Evolutionary conservation across 2,329 filamentous ascomycete genomes (phyloP).

Genomic region (Diaporthe amygdali): DNA sequence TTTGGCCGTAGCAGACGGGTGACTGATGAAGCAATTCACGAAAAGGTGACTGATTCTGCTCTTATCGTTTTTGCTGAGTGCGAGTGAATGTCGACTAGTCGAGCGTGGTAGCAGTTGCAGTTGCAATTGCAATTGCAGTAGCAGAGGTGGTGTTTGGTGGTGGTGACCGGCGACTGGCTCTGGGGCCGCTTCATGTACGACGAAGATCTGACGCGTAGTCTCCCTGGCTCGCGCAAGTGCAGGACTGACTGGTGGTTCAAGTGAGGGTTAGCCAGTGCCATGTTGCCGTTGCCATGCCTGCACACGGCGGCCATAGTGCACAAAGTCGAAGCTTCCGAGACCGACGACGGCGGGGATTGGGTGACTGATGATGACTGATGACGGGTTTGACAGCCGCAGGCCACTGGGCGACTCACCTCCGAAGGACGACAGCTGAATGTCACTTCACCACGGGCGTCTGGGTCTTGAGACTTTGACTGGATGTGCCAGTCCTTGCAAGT

Average conservation of each 20-base stretch:
- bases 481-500: slow-evolving; percentile 11
- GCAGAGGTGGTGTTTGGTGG: neutral
- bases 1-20: neutral
- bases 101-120: neutral
- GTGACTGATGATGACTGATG: neutral
- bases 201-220: slow-evolving; percentile 1
- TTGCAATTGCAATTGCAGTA: neutral
- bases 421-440: slow-evolving; percentile 18
- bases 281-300: neutral
- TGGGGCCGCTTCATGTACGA: slow-evolving; percentile 7
- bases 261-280: slow-evolving; percentile 6
- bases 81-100: neutral
- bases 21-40: too few species aligned
- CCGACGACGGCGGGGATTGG: neutral
- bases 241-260: slow-evolving; percentile 13
- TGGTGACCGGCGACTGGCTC: slow-evolving; percentile 8
- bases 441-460: neutral
- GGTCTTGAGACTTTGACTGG: slow-evolving; percentile 10
- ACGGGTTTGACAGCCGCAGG: slow-evolving; percentile 6
- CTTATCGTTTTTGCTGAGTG: neutral
- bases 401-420: slow-evolving; percentile 20
- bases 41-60: neutral
- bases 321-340: neutral
- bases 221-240: neutral
- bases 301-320: too few species aligned